Base-by-base conservation (phyloP, 306 rosid species). In the Casuarina glauca region DNA sequence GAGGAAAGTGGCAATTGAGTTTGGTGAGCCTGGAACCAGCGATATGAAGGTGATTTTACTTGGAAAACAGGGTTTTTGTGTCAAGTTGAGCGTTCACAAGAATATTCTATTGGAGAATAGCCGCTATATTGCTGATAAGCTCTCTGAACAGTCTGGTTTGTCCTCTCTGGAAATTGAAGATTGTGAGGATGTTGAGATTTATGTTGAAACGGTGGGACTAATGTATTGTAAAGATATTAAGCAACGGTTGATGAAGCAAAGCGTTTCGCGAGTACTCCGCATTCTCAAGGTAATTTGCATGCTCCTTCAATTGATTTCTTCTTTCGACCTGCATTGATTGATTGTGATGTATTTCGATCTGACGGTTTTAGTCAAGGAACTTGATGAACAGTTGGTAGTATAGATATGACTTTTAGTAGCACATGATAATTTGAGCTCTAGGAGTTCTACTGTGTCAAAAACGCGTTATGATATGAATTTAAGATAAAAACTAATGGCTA, bases 41-140 rank as follows among this genome's bases (percentile, higher is more conserved):
- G 90, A 94, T 82, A 52, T 89, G 80, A 91, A 89, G 90, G 86
- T 94, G 77, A 64, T 90, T 78, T 69, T 94, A 54, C 80, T 82
- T 20, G 98, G 98, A 71, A 94, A 89, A 90, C 97, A 90, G 71
- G 98, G 98, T 36, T 91, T 94, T 79, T 90, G 89, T 84, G 97
- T 94, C 83, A 94, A 89, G 88, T 70, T 94, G 83, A 91, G 91
- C n/a, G 93, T 94, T 69, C 98, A 94, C 78, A 87, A 53, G 88
- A 89, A 87, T 78, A 91, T 91, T 71, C 80, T 90, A 20, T 75
- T 61, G 48, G 96, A 89, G 77, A 77, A 86, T 69, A 90, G 97
- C 81, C 58, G 81, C 70, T 90, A 85, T 82, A 89, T 94, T 74
- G 86, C 97, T 68, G 86, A 85, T 4, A 94, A 89, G 62, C 82